These are phyloP conservation scores for Acer campestre DNA, from an alignment of 345 rosid genomes.

Conservation along the genomic window DNA sequence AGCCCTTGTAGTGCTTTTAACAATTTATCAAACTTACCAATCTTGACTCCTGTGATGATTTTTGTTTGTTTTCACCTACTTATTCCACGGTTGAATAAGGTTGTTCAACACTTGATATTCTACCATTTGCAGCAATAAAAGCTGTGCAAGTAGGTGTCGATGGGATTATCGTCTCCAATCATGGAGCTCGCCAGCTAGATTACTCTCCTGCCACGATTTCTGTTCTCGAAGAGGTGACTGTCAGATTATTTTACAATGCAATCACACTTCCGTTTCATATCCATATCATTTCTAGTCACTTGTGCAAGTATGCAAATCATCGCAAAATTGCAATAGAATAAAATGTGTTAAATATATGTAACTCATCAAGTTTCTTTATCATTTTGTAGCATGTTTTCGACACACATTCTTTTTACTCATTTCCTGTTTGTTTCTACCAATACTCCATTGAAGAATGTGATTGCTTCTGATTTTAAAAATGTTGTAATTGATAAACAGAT, in stretches of 20 bases:
- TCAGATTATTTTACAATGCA: neutral
- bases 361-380: too few species aligned
- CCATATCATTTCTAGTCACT: neutral
- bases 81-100: neutral
- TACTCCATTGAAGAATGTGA: neutral
- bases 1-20: too few species aligned
- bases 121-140: constrained; percentile 53
- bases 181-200: constrained; percentile 81
- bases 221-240: constrained; percentile 67
- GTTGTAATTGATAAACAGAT: neutral
- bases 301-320: neutral
- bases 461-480: neutral
- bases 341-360: too few species aligned
- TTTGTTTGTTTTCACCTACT: too few species aligned
- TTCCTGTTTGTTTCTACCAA: too few species aligned
- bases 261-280: neutral
- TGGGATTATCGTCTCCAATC: constrained; percentile 82
- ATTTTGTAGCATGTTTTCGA: too few species aligned
- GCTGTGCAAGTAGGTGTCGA: constrained; percentile 68
- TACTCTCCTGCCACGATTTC: constrained; percentile 66
- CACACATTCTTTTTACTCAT: too few species aligned
- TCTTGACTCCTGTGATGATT: too few species aligned
- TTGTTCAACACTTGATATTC: constrained; percentile 1
- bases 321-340: too few species aligned
- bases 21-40: too few species aligned